Evolutionary conservation across 129 eudicot genomes (phyloP).

Genomic region (Chrysanthemum lavandulifolium): DNA sequence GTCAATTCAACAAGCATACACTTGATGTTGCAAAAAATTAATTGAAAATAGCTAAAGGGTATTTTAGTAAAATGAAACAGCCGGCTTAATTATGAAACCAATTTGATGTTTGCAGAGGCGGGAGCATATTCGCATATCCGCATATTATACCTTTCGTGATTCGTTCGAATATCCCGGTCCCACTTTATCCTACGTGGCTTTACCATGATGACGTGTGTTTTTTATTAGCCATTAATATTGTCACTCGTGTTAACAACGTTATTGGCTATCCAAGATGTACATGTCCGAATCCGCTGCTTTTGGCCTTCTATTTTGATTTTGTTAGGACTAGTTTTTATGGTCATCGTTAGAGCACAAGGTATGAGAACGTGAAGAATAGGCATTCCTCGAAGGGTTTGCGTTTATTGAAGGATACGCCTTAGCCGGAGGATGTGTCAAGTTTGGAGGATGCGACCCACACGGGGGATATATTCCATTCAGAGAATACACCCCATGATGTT

Average conservation of each 20-base stretch:
- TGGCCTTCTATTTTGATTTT: too few species aligned
- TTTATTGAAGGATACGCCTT: too few species aligned
- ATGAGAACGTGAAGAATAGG: too few species aligned
- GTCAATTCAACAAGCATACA: background rate
- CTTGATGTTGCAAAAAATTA: background rate
- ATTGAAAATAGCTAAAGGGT: constrained; percentile 12
- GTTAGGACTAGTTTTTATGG: too few species aligned
- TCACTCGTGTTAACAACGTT: constrained; percentile 5
- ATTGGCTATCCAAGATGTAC: background rate
- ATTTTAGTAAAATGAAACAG: background rate
- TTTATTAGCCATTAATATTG: background rate
- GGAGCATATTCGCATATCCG: constrained; percentile 45
- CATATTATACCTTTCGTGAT: constrained; percentile 27
- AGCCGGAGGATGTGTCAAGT: too few species aligned
- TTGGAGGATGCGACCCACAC: too few species aligned
- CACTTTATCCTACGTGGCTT: constrained; percentile 24
- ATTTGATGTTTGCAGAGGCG: constrained; percentile 23
- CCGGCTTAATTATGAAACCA: constrained; percentile 29
- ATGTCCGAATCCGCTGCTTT: background rate
- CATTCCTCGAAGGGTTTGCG: too few species aligned
- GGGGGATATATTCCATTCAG: too few species aligned
- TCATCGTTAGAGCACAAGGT: too few species aligned
- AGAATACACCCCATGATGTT: too few species aligned
- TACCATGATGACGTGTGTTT: constrained; percentile 14
- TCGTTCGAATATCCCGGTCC: constrained; percentile 32